Conservation (phyloP, 192 early-diverging fungal genomes). For the Lobosporangium transversale region DNA sequence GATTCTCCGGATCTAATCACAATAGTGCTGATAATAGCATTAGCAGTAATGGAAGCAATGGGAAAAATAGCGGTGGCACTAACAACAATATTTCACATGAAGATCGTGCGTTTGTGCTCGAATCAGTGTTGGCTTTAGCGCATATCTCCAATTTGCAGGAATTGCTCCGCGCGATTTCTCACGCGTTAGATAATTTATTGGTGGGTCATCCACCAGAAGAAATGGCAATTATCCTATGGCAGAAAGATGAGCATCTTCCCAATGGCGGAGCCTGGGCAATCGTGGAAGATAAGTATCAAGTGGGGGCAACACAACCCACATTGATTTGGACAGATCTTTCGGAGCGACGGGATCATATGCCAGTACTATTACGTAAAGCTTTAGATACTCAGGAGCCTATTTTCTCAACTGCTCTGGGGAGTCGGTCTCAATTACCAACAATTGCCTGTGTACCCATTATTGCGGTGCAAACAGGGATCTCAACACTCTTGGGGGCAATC, state of each 20-base stretch:
- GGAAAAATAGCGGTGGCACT: not conserved
- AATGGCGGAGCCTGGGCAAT: conserved; percentile 46
- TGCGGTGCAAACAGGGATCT: not conserved
- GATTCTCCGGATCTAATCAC: not conserved
- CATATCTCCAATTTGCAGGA: conserved; percentile 32
- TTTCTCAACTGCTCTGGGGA: conserved; percentile 47
- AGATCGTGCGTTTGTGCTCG: conserved; percentile 39
- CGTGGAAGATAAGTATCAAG: conserved; percentile 41
- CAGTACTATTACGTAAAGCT: conserved; percentile 35
- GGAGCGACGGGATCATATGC: conserved; percentile 50
- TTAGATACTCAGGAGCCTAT: conserved; percentile 39
- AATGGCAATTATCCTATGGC: conserved; percentile 50
- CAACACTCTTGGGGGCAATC: conserved; percentile 40
- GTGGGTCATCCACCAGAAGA: conserved; percentile 48
- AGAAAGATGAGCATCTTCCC: conserved; percentile 35
- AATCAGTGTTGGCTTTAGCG: conserved; percentile 22
- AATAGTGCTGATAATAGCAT: too few relatives aligned
- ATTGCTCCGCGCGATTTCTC: conserved; percentile 31
- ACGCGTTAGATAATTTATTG: conserved; percentile 37
- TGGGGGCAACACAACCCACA: conserved; percentile 32
- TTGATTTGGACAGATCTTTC: conserved; percentile 42
- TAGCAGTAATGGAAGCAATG: too few relatives aligned
- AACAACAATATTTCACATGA: conserved; percentile 17
- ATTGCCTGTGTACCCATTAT: conserved; percentile 51
- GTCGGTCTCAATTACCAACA: conserved; percentile 44